These are phyloP conservation scores for Ustilago loliicola DNA, from an alignment of 1,284 basidiomycete species.

Conservation along the genomic window DNA sequence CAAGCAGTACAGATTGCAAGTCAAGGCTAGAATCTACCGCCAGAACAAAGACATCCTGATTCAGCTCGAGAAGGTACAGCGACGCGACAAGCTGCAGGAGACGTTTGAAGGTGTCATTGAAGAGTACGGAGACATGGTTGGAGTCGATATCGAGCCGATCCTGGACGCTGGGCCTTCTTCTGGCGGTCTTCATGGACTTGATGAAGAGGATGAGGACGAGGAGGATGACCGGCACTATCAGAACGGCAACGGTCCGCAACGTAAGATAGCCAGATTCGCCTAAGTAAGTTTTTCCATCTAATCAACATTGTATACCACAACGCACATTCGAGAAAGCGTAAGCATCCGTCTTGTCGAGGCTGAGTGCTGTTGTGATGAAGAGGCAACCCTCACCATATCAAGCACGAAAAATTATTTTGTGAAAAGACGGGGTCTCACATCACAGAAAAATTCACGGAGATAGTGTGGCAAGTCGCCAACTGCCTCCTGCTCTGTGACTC, in stretches of 20 bases:
- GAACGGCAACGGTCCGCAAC: constrained; percentile 34
- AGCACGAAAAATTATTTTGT: constrained; percentile 1
- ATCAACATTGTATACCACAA: neutral
- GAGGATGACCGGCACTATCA: constrained; percentile 33
- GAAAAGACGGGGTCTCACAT: neutral
- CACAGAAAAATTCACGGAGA: neutral
- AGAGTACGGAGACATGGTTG: constrained; percentile 86
- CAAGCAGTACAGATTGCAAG: constrained; percentile 78
- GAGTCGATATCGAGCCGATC: constrained; percentile 61
- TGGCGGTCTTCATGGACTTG: constrained; percentile 16
- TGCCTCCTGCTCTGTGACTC: neutral
- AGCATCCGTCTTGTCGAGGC: too few species aligned
- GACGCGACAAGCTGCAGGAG: constrained; percentile 89
- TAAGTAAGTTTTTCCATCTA: constrained; percentile 1
- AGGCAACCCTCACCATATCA: neutral
- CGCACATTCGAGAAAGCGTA: neutral
- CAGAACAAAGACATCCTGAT: constrained; percentile 93
- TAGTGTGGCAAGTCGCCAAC: constrained; percentile 7
- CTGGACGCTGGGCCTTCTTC: constrained; percentile 35
- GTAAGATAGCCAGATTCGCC: constrained; percentile 48
- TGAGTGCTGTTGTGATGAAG: too few species aligned
- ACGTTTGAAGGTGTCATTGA: constrained; percentile 89
- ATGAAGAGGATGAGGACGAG: constrained; percentile 27
- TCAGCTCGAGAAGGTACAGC: constrained; percentile 86
- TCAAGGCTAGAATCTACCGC: constrained; percentile 86